Evolutionary conservation across 2,329 filamentous ascomycete species (phyloP).

Genomic region (Colletotrichum australisinense): DNA sequence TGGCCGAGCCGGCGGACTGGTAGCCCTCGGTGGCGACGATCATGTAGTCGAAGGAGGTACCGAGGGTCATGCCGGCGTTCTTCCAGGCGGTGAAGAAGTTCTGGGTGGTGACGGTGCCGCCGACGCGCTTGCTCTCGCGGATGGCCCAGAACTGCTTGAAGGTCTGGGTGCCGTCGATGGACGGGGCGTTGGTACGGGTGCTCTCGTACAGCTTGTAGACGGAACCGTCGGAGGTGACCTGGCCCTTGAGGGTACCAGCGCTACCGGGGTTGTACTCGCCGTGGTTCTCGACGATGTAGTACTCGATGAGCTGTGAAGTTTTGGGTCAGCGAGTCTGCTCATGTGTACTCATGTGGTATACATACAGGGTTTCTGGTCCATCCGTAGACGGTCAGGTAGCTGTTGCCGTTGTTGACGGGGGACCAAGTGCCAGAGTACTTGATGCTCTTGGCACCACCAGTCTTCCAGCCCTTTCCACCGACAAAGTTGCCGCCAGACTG

Average conservation of each 20-base stretch:
- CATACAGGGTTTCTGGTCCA: constrained; percentile 50
- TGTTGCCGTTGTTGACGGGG: constrained; percentile 45
- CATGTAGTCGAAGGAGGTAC: constrained; percentile 60
- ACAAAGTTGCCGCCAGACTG: constrained; percentile 62
- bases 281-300: constrained; percentile 45
- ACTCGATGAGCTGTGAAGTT: constrained; percentile 34
- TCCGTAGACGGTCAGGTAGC: constrained; percentile 52
- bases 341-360: neutral
- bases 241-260: constrained; percentile 46
- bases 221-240: constrained; percentile 49
- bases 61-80: constrained; percentile 58
- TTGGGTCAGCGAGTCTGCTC: neutral
- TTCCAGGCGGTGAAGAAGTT: constrained; percentile 67
- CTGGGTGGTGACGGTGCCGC: constrained; percentile 60
- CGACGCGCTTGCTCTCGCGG: constrained; percentile 58
- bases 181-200: constrained; percentile 55
- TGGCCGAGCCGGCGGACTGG: constrained; percentile 58
- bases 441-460: constrained; percentile 54
- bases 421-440: constrained; percentile 45
- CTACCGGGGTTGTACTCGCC: constrained; percentile 50
- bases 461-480: constrained; percentile 68
- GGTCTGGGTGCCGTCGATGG: constrained; percentile 59
- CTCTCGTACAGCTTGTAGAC: constrained; percentile 51
- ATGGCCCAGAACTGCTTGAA: constrained; percentile 67
- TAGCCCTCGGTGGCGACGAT: constrained; percentile 67